phyloP scores from a whole-genome alignment of 2,329 filamentous ascomycete species.

The Grosmannia serpens region DNA sequence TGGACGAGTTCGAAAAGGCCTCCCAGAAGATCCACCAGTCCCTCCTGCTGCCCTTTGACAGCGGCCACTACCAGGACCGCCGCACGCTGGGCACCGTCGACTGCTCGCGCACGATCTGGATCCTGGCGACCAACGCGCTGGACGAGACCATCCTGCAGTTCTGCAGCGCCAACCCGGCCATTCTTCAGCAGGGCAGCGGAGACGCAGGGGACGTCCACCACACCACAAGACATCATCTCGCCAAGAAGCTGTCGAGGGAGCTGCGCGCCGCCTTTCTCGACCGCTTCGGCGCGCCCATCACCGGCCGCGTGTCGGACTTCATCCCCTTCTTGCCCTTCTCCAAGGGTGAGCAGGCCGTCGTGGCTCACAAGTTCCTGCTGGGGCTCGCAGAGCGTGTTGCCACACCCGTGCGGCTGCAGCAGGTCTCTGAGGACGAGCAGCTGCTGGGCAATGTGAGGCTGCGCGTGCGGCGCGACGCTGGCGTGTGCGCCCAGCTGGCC shows the following conservation, averaged over 20 bases:
- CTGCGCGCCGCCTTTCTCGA: conserved; percentile 1
- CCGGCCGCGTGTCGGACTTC: conserved; percentile 7
- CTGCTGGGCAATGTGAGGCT: conserved; percentile 2
- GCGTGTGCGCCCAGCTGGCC: conserved; percentile 1
- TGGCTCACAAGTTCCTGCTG: conserved; percentile 7
- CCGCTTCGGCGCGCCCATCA: conserved; percentile 7
- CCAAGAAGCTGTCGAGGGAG: background rate
- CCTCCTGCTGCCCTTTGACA: conserved; percentile 7
- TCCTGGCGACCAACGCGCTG: conserved; percentile 8
- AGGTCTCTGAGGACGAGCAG: background rate
- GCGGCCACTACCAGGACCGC: conserved; percentile 8
- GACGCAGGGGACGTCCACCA: background rate
- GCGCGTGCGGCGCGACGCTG: conserved; percentile 4
- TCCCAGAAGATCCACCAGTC: conserved; percentile 3
- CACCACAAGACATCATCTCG: background rate
- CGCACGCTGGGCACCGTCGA: background rate
- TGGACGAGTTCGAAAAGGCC: conserved; percentile 10
- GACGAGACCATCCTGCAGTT: conserved; percentile 5
- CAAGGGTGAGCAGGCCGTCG: conserved; percentile 7
- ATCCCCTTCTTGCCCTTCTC: conserved; percentile 10
- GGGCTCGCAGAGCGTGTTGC: conserved; percentile 1
- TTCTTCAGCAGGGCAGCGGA: background rate
- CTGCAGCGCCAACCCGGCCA: conserved; percentile 4
- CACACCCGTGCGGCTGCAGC: background rate
- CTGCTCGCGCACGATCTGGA: conserved; percentile 8